Evolutionary conservation across 2,329 filamentous ascomycete species (phyloP).

Genomic region (Colletotrichum sp.): DNA sequence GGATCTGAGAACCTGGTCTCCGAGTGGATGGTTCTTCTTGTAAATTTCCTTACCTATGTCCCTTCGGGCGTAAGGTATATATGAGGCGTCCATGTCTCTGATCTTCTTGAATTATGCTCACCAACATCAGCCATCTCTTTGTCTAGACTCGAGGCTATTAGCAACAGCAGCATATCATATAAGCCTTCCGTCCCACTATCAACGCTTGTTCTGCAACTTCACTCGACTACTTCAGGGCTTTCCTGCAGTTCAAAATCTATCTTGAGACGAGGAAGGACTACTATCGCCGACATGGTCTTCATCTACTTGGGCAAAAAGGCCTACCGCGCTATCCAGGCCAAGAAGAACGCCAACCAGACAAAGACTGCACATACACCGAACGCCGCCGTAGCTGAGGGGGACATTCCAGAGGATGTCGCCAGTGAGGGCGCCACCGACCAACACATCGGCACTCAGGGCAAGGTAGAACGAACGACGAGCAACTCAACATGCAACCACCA

Average conservation of each 20-base stretch:
- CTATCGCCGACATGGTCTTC: slow-evolving; percentile 3
- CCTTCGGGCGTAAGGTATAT: not conserved
- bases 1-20: not conserved
- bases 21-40: not conserved
- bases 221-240: not conserved
- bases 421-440: not conserved
- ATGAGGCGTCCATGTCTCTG: not conserved
- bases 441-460: not conserved
- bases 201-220: not conserved
- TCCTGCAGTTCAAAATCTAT: not conserved
- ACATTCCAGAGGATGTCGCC: not conserved
- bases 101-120: not conserved
- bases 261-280: not conserved
- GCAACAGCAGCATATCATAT: not conserved
- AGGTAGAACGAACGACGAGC: not conserved
- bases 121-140: not conserved
- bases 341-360: not conserved
- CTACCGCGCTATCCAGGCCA: not conserved
- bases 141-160: not conserved
- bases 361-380: not conserved
- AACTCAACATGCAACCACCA: not conserved
- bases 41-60: not conserved
- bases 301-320: slow-evolving; percentile 13
- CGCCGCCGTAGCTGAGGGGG: not conserved
- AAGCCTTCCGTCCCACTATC: not conserved